Percentiles rank a stretch among this genome's conserved stretches.
Evolutionary conservation across 106 monocot genomes (phyloP).

Genomic region (Dendrobium chrysotoxum): DNA sequence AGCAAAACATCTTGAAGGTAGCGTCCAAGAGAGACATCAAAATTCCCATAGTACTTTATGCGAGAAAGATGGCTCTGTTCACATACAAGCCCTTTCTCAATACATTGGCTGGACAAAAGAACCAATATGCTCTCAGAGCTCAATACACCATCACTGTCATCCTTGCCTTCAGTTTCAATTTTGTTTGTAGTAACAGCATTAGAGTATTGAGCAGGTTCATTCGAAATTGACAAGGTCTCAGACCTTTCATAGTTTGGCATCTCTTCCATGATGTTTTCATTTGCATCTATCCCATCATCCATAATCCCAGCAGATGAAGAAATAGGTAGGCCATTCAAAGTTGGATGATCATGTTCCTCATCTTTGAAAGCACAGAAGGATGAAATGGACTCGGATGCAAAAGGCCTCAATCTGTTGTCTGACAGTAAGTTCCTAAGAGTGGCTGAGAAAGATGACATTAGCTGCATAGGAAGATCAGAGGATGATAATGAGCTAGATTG

Average conservation of each 20-base stretch:
- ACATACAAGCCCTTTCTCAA: slow-evolving; percentile 51
- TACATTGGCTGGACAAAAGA: slow-evolving; percentile 61
- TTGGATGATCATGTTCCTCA: slow-evolving; percentile 16
- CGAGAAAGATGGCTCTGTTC: slow-evolving; percentile 88
- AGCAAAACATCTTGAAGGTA: slow-evolving; percentile 75
- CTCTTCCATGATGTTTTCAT: slow-evolving; percentile 12
- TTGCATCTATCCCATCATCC: slow-evolving; percentile 19
- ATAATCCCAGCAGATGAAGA: slow-evolving; percentile 19
- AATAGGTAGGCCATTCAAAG: slow-evolving; percentile 5
- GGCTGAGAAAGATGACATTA: slow-evolving; percentile 38
- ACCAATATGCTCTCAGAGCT: slow-evolving; percentile 80
- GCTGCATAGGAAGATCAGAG: slow-evolving; percentile 18
- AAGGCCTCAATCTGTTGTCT: slow-evolving; percentile 13
- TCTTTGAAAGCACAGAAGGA: slow-evolving; percentile 16
- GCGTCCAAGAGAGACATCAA: slow-evolving; percentile 79
- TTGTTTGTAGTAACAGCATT: slow-evolving; percentile 15
- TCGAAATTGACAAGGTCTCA: slow-evolving; percentile 12
- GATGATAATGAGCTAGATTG: slow-evolving; percentile 5
- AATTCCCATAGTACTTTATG: slow-evolving; percentile 88
- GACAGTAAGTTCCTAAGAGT: slow-evolving; percentile 25
- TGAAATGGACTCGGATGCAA: slow-evolving; percentile 23
- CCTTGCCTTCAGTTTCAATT: slow-evolving; percentile 10
- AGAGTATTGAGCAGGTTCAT: slow-evolving; percentile 26
- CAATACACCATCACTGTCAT: slow-evolving; percentile 36
- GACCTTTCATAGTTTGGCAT: slow-evolving; percentile 17